Evolutionary conservation across 768 basidiomycete species (phyloP), one percentile per base, ranked within the genome.

Genomic region (Omphalotus guepiniiformis): DNA sequence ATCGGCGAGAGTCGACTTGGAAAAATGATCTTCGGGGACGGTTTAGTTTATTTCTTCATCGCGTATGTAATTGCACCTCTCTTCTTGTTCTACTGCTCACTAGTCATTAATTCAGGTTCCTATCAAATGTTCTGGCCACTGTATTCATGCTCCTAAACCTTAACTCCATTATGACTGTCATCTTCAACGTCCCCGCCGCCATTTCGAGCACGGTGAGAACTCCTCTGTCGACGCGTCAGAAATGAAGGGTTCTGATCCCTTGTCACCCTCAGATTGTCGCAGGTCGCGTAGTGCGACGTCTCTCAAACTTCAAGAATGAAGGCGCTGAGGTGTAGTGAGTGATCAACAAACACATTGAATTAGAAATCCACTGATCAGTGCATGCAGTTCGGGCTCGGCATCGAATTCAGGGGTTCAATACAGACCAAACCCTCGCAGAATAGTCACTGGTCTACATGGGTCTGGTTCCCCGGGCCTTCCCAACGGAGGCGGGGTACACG

Each of bases 111-210:
- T n/a, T 3, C 41, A 85, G 83, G 26, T 87, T 87, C 67, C 56
- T 85, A 58, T 73, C 81, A 16, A 87, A 87, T 63, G 55, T 83
- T 53, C 57, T 85, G 32, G 83, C 78, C 11, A 76, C 75, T 5
- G 70, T 72, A 38, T 83, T 84, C 63, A 83, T 85, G 81, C 61
- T 85, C 34, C 63, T 86, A 13, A 72, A 86, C 62, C 66, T 85
- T 43, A 85, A 85, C 53, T 70, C 79, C n/a, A 75, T 85, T 47
- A 83, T 85, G 81, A 82, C 80, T 26, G 79, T 87, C 60, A 82
- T 86, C 44, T 79, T 77, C 38, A 86, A 86, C 54, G 82, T 86
- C 35, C 84, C 84, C 3, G 83, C 84, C 27, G 83, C 83, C 15
- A 77, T 85, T 50, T 74, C 78, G 3, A 81, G 80, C 18, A 82